These are phyloP conservation scores for Elsinoe australis DNA, from an alignment of 2,329 filamentous ascomycete genomes.

Conservation along the genomic window DNA sequence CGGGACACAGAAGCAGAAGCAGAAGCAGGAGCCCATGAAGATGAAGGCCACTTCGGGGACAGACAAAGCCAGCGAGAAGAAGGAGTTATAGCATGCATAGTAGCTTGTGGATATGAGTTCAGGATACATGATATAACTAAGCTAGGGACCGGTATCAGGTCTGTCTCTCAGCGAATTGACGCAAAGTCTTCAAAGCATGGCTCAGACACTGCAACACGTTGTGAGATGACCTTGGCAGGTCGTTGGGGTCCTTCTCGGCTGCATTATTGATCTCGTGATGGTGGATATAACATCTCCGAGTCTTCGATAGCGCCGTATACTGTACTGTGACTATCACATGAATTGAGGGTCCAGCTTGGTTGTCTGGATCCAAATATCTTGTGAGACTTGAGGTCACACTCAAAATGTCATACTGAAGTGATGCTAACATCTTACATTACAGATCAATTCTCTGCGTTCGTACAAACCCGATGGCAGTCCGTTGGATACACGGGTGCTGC, in stretches of 20 bases:
- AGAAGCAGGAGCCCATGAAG: conserved; percentile 22
- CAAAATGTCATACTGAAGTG: no score
- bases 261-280: conserved; percentile 80
- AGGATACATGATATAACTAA: background rate
- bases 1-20: conserved; percentile 23
- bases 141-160: conserved; percentile 13
- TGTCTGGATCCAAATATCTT: no score
- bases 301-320: conserved; percentile 88
- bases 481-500: no score
- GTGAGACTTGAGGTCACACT: background rate
- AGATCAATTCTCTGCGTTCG: no score
- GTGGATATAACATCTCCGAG: conserved; percentile 62
- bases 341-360: no score
- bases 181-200: conserved; percentile 72
- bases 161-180: conserved; percentile 79
- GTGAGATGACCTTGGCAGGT: conserved; percentile 86
- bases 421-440: no score
- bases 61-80: conserved; percentile 21
- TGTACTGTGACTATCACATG: no score
- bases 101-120: background rate
- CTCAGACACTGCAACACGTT: conserved; percentile 84
- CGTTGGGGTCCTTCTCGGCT: conserved; percentile 68
- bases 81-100: conserved; percentile 24
- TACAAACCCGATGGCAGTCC: no score
- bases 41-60: conserved; percentile 21